These are phyloP conservation scores for Hippophae tibetana DNA, from an alignment of 306 rosid species.

Conservation along the genomic window DNA sequence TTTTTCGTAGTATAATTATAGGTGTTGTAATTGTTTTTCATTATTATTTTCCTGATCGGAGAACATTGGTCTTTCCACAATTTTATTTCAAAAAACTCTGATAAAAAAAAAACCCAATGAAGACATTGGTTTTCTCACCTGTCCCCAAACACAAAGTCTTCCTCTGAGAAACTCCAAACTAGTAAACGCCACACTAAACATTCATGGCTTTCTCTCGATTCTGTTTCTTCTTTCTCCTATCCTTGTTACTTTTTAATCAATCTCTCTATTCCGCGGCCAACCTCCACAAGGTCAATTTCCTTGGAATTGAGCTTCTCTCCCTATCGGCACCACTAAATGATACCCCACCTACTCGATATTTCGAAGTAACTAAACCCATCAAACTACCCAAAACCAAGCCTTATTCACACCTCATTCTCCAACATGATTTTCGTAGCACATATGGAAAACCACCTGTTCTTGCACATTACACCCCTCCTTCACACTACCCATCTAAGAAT, in stretches of 20 bases:
- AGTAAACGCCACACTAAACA: neutral
- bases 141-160: neutral
- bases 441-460: constrained; percentile 56
- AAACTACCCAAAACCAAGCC: constrained; percentile 43
- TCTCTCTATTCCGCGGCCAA: constrained; percentile 33
- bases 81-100: too few relatives aligned
- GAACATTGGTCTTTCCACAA: too few relatives aligned
- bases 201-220: neutral
- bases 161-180: neutral
- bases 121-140: neutral
- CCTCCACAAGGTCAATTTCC: constrained; percentile 40
- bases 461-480: constrained; percentile 53
- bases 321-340: constrained; percentile 13
- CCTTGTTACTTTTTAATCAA: constrained; percentile 23
- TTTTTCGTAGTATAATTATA: too few relatives aligned
- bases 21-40: too few relatives aligned
- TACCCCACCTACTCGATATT: constrained; percentile 37
- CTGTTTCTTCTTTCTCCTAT: neutral
- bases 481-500: constrained; percentile 28
- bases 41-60: too few relatives aligned
- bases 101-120: too few relatives aligned
- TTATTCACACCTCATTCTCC: constrained; percentile 43
- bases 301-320: constrained; percentile 11
- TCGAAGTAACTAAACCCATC: constrained; percentile 70
- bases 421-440: constrained; percentile 58